These are phyloP conservation scores for Oryza nivara DNA, from an alignment of 176 grass and related monocot species.

Conservation along the genomic window DNA sequence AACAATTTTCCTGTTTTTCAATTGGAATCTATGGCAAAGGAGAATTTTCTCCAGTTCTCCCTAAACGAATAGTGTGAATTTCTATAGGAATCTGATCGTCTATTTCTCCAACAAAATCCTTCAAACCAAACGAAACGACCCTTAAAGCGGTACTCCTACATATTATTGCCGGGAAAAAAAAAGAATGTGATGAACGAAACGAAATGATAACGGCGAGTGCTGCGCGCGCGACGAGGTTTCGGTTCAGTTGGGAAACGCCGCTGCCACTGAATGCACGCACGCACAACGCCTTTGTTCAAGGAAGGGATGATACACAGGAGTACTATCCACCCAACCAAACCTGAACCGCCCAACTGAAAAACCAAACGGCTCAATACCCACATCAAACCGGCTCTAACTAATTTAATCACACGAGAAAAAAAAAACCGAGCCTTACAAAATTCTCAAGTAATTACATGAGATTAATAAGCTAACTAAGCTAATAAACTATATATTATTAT, in stretches of 20 bases:
- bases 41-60: too few relatives aligned
- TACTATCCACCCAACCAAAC: constrained; percentile 38
- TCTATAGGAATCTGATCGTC: too few relatives aligned
- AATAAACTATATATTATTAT: neutral
- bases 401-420: neutral
- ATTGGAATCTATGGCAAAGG: too few relatives aligned
- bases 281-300: constrained; percentile 38
- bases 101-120: too few relatives aligned
- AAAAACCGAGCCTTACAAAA: neutral
- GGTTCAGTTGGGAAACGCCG: constrained; percentile 47
- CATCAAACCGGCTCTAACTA: constrained; percentile 7
- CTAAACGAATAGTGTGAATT: too few relatives aligned
- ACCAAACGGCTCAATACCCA: neutral
- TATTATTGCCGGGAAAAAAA: too few relatives aligned
- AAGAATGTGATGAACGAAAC: neutral
- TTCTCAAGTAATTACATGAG: neutral
- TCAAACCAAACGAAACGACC: too few relatives aligned
- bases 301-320: neutral
- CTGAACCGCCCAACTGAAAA: constrained; percentile 45
- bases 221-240: constrained; percentile 24
- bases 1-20: too few relatives aligned
- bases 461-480: neutral
- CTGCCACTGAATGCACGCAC: constrained; percentile 28
- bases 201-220: constrained; percentile 8
- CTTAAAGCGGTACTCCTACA: too few relatives aligned